A percentile compares a stretch with the other conserved stretches of the same genome.
Evolutionary conservation across 2,329 filamentous ascomycete species (phyloP).

Genomic region (Fusarium miscanthi): DNA sequence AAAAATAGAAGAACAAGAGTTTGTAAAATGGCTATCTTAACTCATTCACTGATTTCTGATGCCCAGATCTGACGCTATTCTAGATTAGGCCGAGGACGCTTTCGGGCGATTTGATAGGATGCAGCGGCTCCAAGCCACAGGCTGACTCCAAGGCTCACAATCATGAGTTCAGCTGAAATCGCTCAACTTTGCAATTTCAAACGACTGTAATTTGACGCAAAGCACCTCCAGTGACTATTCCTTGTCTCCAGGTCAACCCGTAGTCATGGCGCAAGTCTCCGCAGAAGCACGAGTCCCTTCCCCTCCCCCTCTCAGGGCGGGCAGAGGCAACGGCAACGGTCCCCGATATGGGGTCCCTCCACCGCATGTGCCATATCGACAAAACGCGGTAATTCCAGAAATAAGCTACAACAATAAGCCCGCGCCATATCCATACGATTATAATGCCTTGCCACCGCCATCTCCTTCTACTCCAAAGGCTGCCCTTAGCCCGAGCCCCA

Average conservation of each 20-base stretch:
- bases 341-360: background rate
- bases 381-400: background rate
- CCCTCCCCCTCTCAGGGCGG: background rate
- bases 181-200: background rate
- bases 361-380: background rate
- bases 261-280: background rate
- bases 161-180: background rate
- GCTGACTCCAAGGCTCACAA: background rate
- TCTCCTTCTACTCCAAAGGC: background rate
- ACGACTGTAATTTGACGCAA: rapidly evolving
- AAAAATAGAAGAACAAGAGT: too few relatives aligned
- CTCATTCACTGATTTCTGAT: too few relatives aligned
- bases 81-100: background rate
- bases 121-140: background rate
- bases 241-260: rapidly evolving
- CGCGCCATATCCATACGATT: background rate
- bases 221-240: rapidly evolving
- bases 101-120: background rate
- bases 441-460: background rate
- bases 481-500: background rate
- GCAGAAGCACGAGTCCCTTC: background rate
- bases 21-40: too few relatives aligned
- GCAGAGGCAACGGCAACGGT: background rate
- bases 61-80: background rate
- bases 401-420: background rate